These are phyloP conservation scores for Penicillium sp. DNA, from an alignment of 2,329 filamentous ascomycete species.

Conservation along the genomic window DNA sequence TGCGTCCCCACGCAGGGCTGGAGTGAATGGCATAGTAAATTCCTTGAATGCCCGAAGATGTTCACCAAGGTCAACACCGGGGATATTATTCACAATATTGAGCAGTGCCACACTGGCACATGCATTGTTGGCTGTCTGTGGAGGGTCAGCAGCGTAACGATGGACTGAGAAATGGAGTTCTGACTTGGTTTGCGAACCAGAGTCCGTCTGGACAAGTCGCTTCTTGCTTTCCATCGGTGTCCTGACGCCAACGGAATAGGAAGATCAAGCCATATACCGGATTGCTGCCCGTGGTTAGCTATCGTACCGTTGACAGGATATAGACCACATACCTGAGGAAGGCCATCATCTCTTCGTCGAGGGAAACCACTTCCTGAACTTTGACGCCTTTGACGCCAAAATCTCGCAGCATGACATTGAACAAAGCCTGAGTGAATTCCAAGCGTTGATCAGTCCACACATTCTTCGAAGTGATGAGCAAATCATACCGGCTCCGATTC, in stretches of 20 bases:
- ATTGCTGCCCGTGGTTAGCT: conserved; percentile 50
- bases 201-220: conserved; percentile 63
- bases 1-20: conserved; percentile 72
- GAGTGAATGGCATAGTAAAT: conserved; percentile 67
- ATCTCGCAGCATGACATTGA: conserved; percentile 79
- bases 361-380: conserved; percentile 72
- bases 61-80: conserved; percentile 66
- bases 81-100: conserved; percentile 88
- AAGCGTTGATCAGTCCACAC: neutral
- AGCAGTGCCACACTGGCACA: conserved; percentile 91
- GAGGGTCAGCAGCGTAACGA: conserved; percentile 7
- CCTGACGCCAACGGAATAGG: conserved; percentile 71
- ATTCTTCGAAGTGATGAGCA: neutral
- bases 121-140: conserved; percentile 74
- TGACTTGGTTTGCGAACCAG: conserved; percentile 93
- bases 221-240: conserved; percentile 54
- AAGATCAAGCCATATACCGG: conserved; percentile 87
- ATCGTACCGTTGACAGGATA: neutral
- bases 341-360: conserved; percentile 68
- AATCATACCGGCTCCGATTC: conserved; percentile 79
- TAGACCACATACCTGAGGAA: conserved; percentile 58
- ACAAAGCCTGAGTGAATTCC: conserved; percentile 63
- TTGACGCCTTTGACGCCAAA: conserved; percentile 74
- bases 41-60: conserved; percentile 71
- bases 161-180: conserved; percentile 14